These are phyloP conservation scores for Penicillium digitatum DNA, from an alignment of 2,329 filamentous ascomycete genomes.

Conservation along the genomic window DNA sequence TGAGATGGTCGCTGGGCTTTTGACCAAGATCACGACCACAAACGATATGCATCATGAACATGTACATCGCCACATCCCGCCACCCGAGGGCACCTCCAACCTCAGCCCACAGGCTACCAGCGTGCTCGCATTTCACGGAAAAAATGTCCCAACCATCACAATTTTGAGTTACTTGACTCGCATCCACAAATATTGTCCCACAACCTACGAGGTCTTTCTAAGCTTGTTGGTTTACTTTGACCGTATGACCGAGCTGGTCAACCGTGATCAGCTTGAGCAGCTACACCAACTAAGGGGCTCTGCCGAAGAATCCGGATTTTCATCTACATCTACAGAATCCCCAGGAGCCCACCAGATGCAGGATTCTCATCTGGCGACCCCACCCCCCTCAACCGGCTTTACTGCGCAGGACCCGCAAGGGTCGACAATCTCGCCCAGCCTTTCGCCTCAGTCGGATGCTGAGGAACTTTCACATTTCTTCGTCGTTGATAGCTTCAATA, in stretches of 20 bases:
- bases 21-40: slow-evolving; percentile 95
- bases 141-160: slow-evolving; percentile 95
- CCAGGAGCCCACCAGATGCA: slow-evolving; percentile 15
- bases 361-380: slow-evolving; percentile 34
- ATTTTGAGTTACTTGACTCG: slow-evolving; percentile 92
- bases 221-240: slow-evolving; percentile 97
- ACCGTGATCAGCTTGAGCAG: slow-evolving; percentile 69
- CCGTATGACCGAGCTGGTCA: slow-evolving; percentile 95
- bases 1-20: slow-evolving; percentile 93
- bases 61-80: slow-evolving; percentile 68
- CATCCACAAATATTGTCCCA: slow-evolving; percentile 98
- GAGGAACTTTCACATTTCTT: slow-evolving; percentile 68
- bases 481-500: slow-evolving; percentile 98
- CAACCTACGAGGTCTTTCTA: slow-evolving; percentile 95
- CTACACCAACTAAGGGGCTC: slow-evolving; percentile 36
- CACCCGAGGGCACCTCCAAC: slow-evolving; percentile 56
- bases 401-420: slow-evolving; percentile 34
- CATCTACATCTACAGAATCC: slow-evolving; percentile 19
- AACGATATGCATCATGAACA: slow-evolving; percentile 94
- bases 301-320: slow-evolving; percentile 14
- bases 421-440: slow-evolving; percentile 32
- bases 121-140: slow-evolving; percentile 93
- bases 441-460: slow-evolving; percentile 42
- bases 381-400: slow-evolving; percentile 35
- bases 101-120: slow-evolving; percentile 63